Base-by-base conservation (phyloP, 1,284 basidiomycete genomes). In the Coriolopsis trogii region DNA sequence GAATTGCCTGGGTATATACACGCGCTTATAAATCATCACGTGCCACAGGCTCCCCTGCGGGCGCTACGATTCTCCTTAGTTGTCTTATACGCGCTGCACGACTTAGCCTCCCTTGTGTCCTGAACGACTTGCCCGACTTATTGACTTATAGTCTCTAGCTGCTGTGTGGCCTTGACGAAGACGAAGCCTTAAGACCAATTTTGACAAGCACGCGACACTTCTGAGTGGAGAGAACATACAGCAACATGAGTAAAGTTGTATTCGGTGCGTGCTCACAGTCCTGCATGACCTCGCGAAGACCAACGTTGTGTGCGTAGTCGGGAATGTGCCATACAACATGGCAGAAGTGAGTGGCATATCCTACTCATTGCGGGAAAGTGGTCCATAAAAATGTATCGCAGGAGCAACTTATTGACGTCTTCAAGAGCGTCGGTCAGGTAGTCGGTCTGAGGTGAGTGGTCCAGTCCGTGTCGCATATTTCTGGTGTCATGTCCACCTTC, bases 291-390 rank as follows among this genome's bases (percentile, higher is more conserved):
- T n/a, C n/a, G n/a, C n/a, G n/a, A n/a, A n/a, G n/a, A n/a, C n/a
- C n/a, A n/a, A n/a, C n/a, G n/a, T n/a, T 31, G n/a, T 18, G 10
- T 23, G 20, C 24, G 26, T 16, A 91, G 89, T 92, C 41, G 89
- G 90, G 49, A 92, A 92, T 80, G 89, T 92, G 7, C 89, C 89
- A 23, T 92, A 92, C 69, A 89, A 87, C 61, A 92, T 91, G 87
- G 84, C 82, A 41, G 90, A 92, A 75, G 83, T 73, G 64, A 47
- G 76, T 70, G 0, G 43, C 43, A 18, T 31, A 16, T 12, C 20
- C n/a, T 28, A 18, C 12, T 31, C n/a, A n/a, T 29, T 21, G 18
- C 20, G 30, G 15, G n/a, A 29, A 18, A 23, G 31, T 42, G 30
- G 34, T 53, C 18, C 53, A 31, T 15, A 34, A 28, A 26, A 5